phyloP scores from a whole-genome alignment of 2,329 filamentous ascomycete genomes.

The Aspergillus luchuensis region DNA sequence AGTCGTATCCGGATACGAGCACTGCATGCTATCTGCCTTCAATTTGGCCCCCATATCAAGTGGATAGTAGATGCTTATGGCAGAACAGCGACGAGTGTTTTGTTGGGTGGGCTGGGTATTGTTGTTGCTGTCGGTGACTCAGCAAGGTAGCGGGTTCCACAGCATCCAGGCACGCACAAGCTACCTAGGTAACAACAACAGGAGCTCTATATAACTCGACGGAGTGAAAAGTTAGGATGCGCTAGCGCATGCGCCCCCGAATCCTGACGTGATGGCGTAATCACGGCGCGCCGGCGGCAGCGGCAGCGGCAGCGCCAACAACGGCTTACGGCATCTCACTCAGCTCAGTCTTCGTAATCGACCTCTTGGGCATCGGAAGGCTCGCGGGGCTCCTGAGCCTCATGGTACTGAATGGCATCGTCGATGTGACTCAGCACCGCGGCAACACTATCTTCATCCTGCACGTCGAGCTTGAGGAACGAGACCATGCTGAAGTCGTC shows the following conservation, averaged over 20 bases:
- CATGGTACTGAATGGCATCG: conserved; percentile 89
- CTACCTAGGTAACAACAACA: too few relatives aligned
- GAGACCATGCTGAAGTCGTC: conserved; percentile 99
- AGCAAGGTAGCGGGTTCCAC: not conserved
- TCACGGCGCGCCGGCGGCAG: not conserved
- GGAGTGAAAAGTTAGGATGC: not conserved
- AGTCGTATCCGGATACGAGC: too few relatives aligned
- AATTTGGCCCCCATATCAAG: not conserved
- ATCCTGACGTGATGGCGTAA: not conserved
- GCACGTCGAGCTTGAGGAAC: conserved; percentile 84
- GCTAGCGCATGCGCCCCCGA: not conserved
- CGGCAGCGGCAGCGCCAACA: too few relatives aligned
- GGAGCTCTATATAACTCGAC: not conserved
- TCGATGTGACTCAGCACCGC: conserved; percentile 88
- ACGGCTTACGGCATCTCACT: too few relatives aligned
- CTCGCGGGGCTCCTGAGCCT: conserved; percentile 88
- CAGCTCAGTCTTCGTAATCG: conserved; percentile 47
- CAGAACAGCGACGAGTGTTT: not conserved
- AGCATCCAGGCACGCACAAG: not conserved
- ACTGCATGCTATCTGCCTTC: not conserved
- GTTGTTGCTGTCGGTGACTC: not conserved
- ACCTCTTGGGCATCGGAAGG: conserved; percentile 66
- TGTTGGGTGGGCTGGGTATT: not conserved
- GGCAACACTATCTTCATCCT: conserved; percentile 88
- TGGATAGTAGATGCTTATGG: not conserved